A percentile compares a stretch with the other conserved stretches of the same genome.
These are phyloP conservation scores for Wickerhamiella alocasiicola DNA, from an alignment of 805 yeast species.

Conservation along the genomic window DNA sequence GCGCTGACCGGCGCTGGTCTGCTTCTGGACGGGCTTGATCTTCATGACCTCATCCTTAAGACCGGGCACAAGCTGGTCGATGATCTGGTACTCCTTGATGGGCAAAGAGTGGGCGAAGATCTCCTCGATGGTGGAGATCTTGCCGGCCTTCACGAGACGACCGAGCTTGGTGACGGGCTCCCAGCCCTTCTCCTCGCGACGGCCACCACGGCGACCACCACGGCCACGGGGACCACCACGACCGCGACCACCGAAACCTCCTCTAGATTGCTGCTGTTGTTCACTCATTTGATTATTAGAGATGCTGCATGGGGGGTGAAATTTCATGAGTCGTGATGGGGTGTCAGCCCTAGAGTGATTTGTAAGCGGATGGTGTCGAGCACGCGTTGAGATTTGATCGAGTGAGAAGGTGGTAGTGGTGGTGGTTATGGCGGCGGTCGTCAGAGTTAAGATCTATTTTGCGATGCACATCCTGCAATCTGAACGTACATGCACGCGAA, in stretches of 20 bases:
- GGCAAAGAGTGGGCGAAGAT: conserved; percentile 99
- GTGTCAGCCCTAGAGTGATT: not conserved
- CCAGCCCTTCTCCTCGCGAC: conserved; percentile 98
- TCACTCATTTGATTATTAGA: conserved; percentile 6
- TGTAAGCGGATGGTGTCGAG: too few species aligned
- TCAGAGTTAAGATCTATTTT: too few species aligned
- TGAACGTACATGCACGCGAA: too few species aligned
- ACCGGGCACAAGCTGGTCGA: conserved; percentile 89
- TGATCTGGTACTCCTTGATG: conserved; percentile 98
- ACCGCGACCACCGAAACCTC: conserved; percentile 17
- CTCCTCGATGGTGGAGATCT: conserved; percentile 92
- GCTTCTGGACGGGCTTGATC: conserved; percentile 99
- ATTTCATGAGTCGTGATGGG: conserved; percentile 3
- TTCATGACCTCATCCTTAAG: conserved; percentile 98
- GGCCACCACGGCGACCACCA: conserved; percentile 59
- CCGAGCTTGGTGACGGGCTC: conserved; percentile 99
- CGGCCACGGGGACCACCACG: conserved; percentile 30
- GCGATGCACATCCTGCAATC: too few species aligned
- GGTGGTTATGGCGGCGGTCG: too few species aligned
- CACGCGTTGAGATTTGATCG: too few species aligned
- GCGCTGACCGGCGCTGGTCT: conserved; percentile 99
- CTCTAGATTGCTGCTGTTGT: conserved; percentile 9
- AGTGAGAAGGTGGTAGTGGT: too few species aligned
- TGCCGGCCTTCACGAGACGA: conserved; percentile 98
- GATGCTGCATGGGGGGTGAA: not conserved